These are phyloP conservation scores for Cicer judaicum DNA, from an alignment of 306 rosid genomes.

Conservation along the genomic window DNA sequence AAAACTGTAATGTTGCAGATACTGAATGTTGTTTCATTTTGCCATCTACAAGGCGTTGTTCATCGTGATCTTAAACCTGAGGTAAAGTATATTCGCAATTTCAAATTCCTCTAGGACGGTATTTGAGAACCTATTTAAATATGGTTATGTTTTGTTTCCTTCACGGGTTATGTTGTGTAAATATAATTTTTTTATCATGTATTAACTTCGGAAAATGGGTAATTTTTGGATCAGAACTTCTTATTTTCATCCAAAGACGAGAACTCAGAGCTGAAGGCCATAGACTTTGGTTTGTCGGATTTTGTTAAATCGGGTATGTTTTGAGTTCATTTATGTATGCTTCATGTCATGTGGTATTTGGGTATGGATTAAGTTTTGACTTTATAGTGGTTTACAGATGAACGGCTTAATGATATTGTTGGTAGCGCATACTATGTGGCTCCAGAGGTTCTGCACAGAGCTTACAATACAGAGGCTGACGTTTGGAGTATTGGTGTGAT, in stretches of 20 bases:
- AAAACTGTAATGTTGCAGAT: constrained; percentile 77
- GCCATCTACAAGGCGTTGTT: constrained; percentile 96
- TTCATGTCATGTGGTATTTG: constrained; percentile 5
- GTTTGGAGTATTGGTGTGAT: constrained; percentile 96
- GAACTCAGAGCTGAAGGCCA: constrained; percentile 87
- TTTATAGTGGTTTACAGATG: constrained; percentile 67
- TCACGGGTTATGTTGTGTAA: neutral
- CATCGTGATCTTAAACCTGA: constrained; percentile 98
- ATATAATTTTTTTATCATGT: constrained; percentile 24
- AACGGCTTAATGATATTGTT: constrained; percentile 89
- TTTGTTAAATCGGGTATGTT: constrained; percentile 82
- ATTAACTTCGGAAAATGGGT: constrained; percentile 43
- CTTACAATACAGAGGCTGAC: constrained; percentile 91
- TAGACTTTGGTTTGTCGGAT: constrained; percentile 96
- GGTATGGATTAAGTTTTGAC: constrained; percentile 19
- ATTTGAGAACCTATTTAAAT: constrained; percentile 22
- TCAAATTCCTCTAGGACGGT: neutral
- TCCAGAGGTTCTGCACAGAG: constrained; percentile 93
- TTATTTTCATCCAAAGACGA: constrained; percentile 79
- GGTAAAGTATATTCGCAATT: constrained; percentile 50
- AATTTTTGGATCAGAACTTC: constrained; percentile 76
- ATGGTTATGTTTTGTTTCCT: constrained; percentile 21
- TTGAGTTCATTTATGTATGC: neutral
- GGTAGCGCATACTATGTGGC: constrained; percentile 99
- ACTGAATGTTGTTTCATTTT: constrained; percentile 84